Evolutionary conservation across 257 asterid species (phyloP), one percentile per base, ranked within the genome.

Genomic region (Solanum commersonii): DNA sequence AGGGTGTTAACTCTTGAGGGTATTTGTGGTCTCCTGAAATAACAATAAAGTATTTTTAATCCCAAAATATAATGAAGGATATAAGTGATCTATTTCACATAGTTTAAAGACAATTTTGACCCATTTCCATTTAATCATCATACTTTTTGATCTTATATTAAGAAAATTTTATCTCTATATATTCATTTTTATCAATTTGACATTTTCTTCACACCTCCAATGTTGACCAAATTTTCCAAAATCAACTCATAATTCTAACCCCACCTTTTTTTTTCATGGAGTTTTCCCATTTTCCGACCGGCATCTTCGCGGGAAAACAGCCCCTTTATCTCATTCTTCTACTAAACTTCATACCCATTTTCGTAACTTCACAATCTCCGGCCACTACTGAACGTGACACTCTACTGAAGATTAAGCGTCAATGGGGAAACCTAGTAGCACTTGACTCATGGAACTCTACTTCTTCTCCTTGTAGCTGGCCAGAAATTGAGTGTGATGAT

Each of bases 301-400:
- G 5, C n/a, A 25, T 78, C 7, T 25, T 78, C 37, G 46, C 63
- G 25, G 60, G 84, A 0, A 81, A 15, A 29, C 85, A 2, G 5
- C 65, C 83, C 34, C 77, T 31, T 27, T 13, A 92, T 83, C 77
- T 92, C 49, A 6, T 90, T 76, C 46, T 87, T 29, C 86, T 93
- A 82, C 83, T 91, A 77, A 29, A 18, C 81, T 31, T 88, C 83
- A 31, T 85, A 46, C 87, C 90, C 87, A 3, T 87, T 92, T 46
- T 68, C 23, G 96, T 93, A 44, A 91, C 18, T 88, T 92, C 96
- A 77, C 95, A 92, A 83, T 86, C 91, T 89, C 90, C 92, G 84
- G 29, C 91, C 85, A 85, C 91, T 12, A 40, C n/a, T 78, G 96
- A 93, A 34, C 91, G 92, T 88, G 87, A 91, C 83, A 86, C 88